Evolutionary conservation across 1,139 yeast genomes (phyloP).

Genomic region (Hansenula lynferdii): DNA sequence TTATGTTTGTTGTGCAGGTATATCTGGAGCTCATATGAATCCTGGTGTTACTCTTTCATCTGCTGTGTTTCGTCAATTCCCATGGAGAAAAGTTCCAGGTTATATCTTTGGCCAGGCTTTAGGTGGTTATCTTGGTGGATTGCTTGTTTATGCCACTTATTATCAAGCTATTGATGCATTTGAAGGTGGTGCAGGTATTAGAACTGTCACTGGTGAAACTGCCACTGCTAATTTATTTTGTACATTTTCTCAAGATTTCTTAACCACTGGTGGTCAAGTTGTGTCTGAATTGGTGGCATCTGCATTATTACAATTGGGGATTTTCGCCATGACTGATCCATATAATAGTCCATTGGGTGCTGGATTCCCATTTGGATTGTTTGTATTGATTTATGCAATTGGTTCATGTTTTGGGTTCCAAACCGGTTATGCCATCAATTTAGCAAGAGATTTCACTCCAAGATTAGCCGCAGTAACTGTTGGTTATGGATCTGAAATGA

Average conservation of each 20-base stretch:
- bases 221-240: constrained; percentile 39
- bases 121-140: constrained; percentile 37
- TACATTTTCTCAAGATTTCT: constrained; percentile 38
- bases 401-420: constrained; percentile 43
- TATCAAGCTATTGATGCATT: constrained; percentile 22
- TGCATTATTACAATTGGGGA: constrained; percentile 37
- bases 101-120: constrained; percentile 35
- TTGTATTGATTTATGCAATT: constrained; percentile 36
- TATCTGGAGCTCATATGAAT: constrained; percentile 41
- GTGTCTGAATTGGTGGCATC: constrained; percentile 40
- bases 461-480: constrained; percentile 39
- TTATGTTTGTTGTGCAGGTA: constrained; percentile 36
- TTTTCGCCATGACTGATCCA: constrained; percentile 44
- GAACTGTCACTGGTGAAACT: constrained; percentile 21
- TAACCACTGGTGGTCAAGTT: constrained; percentile 39
- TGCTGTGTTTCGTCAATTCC: constrained; percentile 37
- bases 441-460: constrained; percentile 51
- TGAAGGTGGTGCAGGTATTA: constrained; percentile 22
- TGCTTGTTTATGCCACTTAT: constrained; percentile 33
- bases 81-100: constrained; percentile 35
- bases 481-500: constrained; percentile 37
- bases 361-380: constrained; percentile 39
- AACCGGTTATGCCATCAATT: constrained; percentile 47
- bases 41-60: constrained; percentile 37
- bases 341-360: constrained; percentile 40